Base-by-base conservation (phyloP, 2,329 filamentous ascomycete species). In the Paecilomyces niveus region DNA sequence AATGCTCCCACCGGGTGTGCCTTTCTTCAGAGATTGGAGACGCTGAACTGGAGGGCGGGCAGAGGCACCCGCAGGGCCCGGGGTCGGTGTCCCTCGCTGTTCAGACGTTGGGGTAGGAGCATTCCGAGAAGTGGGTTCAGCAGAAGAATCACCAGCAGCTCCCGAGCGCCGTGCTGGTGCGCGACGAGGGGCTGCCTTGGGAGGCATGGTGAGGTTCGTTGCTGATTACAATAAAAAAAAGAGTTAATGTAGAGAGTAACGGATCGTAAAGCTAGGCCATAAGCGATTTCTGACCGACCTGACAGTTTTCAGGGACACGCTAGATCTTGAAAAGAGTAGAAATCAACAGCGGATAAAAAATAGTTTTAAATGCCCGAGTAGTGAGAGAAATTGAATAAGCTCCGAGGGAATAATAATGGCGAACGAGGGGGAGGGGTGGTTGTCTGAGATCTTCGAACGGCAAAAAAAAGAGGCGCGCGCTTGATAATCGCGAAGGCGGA, bases 21-120 rank as follows among this genome's bases (percentile, higher is more conserved):
- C 70, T 63, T 71, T 74, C 56, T 76, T 76, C 11, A 78, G 64
- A 0, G 76, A 74, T 63, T 78, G 74, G 13, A 78, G 68, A 21
- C 76, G 74, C 60, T 76, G 74, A 21, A 77, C 73, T 1, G 73
- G 68, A 3, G 71, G 66, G 61, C 73, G 69, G 13, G 65, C 53
- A 31, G 65, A 35, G 29, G 60, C 24, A 22, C 59, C 59, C n/a
- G 67, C 55, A 1, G 67, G 54, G 22, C 62, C 63, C 26, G 66
- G 61, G 3, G 61, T 22, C 53, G 39, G 39, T 9, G 39, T 45
- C 39, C 6, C 39, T 21, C 39, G 39, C 39, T 57, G 26, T 29
- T 39, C 33, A n/a, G 31, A 6, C 22, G n/a, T 22, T 9, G 35
- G 22, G 10, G 49, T 50, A 32, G 55, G 22, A 15, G 57, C 53